A percentile compares a stretch with the other conserved stretches of the same genome.
Conservation (phyloP, 306 rosid genomes). For the Sophora flavescens region DNA sequence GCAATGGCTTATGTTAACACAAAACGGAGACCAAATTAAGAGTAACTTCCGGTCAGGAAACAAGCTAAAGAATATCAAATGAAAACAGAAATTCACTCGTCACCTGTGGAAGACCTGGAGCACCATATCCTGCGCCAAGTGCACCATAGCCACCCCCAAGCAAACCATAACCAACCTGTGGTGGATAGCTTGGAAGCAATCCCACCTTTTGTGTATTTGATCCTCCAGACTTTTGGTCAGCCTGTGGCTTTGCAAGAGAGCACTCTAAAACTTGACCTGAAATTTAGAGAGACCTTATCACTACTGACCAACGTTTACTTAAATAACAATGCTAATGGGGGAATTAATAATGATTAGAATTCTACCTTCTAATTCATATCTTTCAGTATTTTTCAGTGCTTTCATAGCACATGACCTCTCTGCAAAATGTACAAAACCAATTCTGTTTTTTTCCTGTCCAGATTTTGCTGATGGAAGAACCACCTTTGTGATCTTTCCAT, state of each 20-base stretch:
- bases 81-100: slow-evolving; percentile 23
- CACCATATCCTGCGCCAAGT: slow-evolving; percentile 74
- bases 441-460: slow-evolving; percentile 90
- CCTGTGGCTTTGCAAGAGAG: slow-evolving; percentile 97
- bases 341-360: slow-evolving; percentile 8
- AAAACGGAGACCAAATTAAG: slow-evolving; percentile 4
- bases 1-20: background rate
- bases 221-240: slow-evolving; percentile 83
- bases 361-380: slow-evolving; percentile 86
- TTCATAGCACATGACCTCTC: slow-evolving; percentile 96
- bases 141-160: slow-evolving; percentile 85
- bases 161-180: slow-evolving; percentile 75
- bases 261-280: slow-evolving; percentile 90
- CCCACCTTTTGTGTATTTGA: slow-evolving; percentile 72
- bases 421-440: slow-evolving; percentile 93
- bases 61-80: slow-evolving; percentile 10
- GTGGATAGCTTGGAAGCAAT: slow-evolving; percentile 85
- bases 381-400: slow-evolving; percentile 91
- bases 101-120: slow-evolving; percentile 86
- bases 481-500: slow-evolving; percentile 95
- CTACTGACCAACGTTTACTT: slow-evolving; percentile 35
- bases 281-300: slow-evolving; percentile 34
- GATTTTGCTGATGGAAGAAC: slow-evolving; percentile 91
- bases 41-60: slow-evolving; percentile 31
- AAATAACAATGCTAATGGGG: background rate